phyloP scores from a whole-genome alignment of 2,329 filamentous ascomycete species.

The Xylariaceae sp. region DNA sequence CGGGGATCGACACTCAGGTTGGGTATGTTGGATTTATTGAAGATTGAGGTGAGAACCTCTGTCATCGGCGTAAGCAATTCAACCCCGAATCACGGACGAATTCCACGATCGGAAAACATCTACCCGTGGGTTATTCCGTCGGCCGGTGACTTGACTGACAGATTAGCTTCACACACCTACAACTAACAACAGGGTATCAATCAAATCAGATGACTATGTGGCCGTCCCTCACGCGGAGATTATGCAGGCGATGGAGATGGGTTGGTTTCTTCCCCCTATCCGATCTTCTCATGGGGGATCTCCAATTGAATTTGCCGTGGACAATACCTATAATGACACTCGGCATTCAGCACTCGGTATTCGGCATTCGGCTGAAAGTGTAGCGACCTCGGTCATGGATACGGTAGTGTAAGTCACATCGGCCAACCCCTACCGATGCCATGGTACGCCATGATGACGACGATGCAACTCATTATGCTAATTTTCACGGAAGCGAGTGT shows the following conservation, averaged over 20 bases:
- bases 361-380: conserved; percentile 3
- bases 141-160: neutral
- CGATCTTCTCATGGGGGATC: too few species aligned
- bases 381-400: neutral
- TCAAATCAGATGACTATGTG: neutral
- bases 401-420: neutral
- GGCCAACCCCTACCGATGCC: neutral
- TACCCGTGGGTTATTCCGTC: neutral
- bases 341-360: neutral
- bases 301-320: neutral
- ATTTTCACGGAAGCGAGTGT: neutral
- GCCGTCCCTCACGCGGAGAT: conserved; percentile 3
- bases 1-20: neutral
- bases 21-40: neutral
- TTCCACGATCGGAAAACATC: neutral
- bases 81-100: neutral
- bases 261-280: neutral
- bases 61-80: neutral
- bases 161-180: neutral
- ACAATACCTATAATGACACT: neutral
- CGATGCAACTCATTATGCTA: neutral
- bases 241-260: neutral
- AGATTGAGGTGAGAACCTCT: neutral
- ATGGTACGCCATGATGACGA: neutral
- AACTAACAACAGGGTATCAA: neutral